Percentiles rank a stretch among this genome's conserved stretches.
phyloP scores from a whole-genome alignment of 768 basidiomycete species.

The Lactarius hengduanensis region DNA sequence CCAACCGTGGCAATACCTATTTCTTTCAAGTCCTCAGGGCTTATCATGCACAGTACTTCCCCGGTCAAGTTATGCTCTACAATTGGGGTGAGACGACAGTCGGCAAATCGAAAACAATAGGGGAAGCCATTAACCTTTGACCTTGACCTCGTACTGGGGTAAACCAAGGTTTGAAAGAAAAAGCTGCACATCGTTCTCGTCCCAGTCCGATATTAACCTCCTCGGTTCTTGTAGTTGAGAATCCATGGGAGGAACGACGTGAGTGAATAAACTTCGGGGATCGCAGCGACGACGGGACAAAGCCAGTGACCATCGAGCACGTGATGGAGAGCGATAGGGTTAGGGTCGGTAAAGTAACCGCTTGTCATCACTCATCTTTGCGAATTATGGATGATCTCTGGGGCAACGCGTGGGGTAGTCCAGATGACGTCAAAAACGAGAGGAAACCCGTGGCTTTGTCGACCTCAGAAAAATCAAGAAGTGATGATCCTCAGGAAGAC shows the following conservation, averaged over 20 bases:
- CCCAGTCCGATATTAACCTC: constrained; percentile 55
- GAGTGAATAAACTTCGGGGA: constrained; percentile 9
- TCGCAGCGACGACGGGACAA: constrained; percentile 5
- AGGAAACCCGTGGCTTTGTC: constrained; percentile 16
- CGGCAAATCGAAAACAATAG: constrained; percentile 24
- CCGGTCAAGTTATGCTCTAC: constrained; percentile 91
- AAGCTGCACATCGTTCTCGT: constrained; percentile 72
- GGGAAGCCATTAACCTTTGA: constrained; percentile 58
- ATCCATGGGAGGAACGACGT: constrained; percentile 33
- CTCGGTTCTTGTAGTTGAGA: constrained; percentile 33
- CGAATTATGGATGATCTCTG: constrained; percentile 70
- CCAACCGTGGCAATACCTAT: constrained; percentile 89
- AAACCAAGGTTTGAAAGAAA: constrained; percentile 79
- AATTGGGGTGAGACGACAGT: constrained; percentile 18
- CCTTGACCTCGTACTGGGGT: constrained; percentile 79
- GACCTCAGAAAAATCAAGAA: constrained; percentile 5
- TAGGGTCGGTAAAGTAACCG: neutral
- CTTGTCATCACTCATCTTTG: neutral
- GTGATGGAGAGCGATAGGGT: constrained; percentile 6
- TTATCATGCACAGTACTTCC: constrained; percentile 81
- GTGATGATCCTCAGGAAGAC: constrained; percentile 45
- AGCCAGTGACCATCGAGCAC: neutral
- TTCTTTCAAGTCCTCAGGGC: constrained; percentile 80
- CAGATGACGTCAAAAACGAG: constrained; percentile 29
- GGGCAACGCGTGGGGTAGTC: constrained; percentile 66